Base-by-base conservation (phyloP, 192 early-diverging fungal genomes). In the Coemansia sp. region DNA sequence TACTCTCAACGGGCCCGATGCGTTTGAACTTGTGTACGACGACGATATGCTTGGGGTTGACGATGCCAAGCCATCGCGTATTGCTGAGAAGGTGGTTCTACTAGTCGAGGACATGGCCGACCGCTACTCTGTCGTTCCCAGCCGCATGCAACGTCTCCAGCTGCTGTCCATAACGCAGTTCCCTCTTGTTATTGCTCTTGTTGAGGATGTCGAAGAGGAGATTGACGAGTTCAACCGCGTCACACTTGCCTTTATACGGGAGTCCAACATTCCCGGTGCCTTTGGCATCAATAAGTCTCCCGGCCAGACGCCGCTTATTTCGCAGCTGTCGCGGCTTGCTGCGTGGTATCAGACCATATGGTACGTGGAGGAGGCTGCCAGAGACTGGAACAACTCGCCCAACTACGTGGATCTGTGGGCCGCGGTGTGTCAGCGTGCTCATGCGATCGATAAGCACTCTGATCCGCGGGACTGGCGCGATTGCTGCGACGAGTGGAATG, bases 111-210 rank as follows among this genome's bases (percentile, higher is more conserved):
- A 86, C 60, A 71, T 91, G 51, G 87, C 86, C 4, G 87, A 87
- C 54, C 85, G 88, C 4, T 90, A 89, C 60, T 65, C 79, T 5
- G 70, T 84, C 7, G 69, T 91, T 13, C 88, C 91, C 2, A 69
- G 84, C 49, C 70, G 89, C 51, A 79, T 84, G 51, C 88, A 87
- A 44, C 82, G 77, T 17, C 58, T 88, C 12, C 85, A 84, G 37
- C 84, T 90, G 32, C 60, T 91, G 19, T 71, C 86, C 7, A 86
- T 87, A 37, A 84, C 87, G 25, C 91, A 91, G 68, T 70, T 91
- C 42, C 86, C 86, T 32, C 43, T 92, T 0, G 68, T 92, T 14
- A 80, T 79, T 45, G 66, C 83, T 1, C 87, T 91, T 32, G 72
- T 83, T 7, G 80, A 83, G 56, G 80, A 83, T 40, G 51, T 83